Conservation (phyloP, 768 basidiomycete species). For the Tulasnella sp. region DNA sequence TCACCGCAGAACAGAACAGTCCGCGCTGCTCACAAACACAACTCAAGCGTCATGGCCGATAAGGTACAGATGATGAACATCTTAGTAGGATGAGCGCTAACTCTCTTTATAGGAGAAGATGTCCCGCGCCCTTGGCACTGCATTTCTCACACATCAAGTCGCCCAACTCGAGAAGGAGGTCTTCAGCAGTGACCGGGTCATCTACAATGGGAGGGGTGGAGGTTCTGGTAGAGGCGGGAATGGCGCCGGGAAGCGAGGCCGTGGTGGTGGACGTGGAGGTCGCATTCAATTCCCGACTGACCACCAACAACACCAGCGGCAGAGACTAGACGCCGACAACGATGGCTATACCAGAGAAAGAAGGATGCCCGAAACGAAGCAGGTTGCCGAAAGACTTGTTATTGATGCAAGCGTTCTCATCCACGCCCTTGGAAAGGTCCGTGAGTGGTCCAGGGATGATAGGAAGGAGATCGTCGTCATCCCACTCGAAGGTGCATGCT, state of each 20-base stretch:
- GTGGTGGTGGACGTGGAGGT: slow-evolving; percentile 15
- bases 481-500: slow-evolving; percentile 71
- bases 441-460: slow-evolving; percentile 70
- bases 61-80: background rate
- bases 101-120: slow-evolving; percentile 30
- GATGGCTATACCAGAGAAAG: background rate
- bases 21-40: background rate
- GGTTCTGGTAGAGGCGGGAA: slow-evolving; percentile 15
- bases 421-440: slow-evolving; percentile 65
- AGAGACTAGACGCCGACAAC: background rate
- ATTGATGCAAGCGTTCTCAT: slow-evolving; percentile 77
- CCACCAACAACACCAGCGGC: slow-evolving; percentile 5
- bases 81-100: background rate
- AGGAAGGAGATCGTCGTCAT: slow-evolving; percentile 70
- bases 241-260: background rate
- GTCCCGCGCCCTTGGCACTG: slow-evolving; percentile 79
- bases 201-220: slow-evolving; percentile 41
- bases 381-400: slow-evolving; percentile 34
- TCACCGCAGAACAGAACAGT: too few relatives aligned
- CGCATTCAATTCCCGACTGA: background rate
- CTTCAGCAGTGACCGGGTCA: slow-evolving; percentile 22
- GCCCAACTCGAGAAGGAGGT: slow-evolving; percentile 78
- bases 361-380: background rate
- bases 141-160: slow-evolving; percentile 79
- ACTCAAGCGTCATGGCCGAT: background rate